phyloP scores from a whole-genome alignment of 805 yeast species.

The Spencermartinsiella europaea region DNA sequence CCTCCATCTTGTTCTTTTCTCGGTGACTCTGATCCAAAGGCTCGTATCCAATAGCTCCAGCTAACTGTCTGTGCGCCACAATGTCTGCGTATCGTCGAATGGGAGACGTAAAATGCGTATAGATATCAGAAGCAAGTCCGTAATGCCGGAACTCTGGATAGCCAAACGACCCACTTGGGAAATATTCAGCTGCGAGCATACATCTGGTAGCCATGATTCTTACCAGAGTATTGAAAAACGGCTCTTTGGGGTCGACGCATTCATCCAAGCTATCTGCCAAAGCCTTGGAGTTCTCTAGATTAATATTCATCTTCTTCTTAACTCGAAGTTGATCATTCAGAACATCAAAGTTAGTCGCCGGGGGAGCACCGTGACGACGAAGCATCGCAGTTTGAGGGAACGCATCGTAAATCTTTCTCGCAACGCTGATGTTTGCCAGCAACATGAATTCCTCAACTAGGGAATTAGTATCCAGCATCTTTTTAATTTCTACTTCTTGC shows the following conservation, averaged over 20 bases:
- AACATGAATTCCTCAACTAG: conserved; percentile 98
- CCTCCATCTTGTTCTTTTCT: conserved; percentile 85
- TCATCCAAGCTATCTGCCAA: conserved; percentile 91
- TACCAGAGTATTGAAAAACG: conserved; percentile 85
- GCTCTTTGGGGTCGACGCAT: conserved; percentile 76
- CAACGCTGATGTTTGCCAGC: conserved; percentile 94
- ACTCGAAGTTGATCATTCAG: conserved; percentile 84
- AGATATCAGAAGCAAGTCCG: conserved; percentile 95
- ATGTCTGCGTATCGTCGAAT: conserved; percentile 97
- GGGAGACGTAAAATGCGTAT: conserved; percentile 98
- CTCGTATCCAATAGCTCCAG: conserved; percentile 97
- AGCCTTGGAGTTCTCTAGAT: conserved; percentile 81
- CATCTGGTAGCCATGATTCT: conserved; percentile 98
- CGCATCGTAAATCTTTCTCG: conserved; percentile 83
- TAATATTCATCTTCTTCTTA: conserved; percentile 67
- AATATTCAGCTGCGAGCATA: conserved; percentile 99
- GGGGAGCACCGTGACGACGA: conserved; percentile 97
- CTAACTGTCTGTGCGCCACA: conserved; percentile 94
- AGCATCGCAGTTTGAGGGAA: conserved; percentile 98
- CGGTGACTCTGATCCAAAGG: conserved; percentile 73
- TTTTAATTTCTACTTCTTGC: conserved; percentile 87
- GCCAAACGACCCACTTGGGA: conserved; percentile 83
- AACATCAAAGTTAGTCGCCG: conserved; percentile 84
- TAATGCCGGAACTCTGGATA: conserved; percentile 93
- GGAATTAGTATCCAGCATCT: conserved; percentile 85